Evolutionary conservation across 805 yeast genomes (phyloP).

Genomic region (Barnettozyma californica): DNA sequence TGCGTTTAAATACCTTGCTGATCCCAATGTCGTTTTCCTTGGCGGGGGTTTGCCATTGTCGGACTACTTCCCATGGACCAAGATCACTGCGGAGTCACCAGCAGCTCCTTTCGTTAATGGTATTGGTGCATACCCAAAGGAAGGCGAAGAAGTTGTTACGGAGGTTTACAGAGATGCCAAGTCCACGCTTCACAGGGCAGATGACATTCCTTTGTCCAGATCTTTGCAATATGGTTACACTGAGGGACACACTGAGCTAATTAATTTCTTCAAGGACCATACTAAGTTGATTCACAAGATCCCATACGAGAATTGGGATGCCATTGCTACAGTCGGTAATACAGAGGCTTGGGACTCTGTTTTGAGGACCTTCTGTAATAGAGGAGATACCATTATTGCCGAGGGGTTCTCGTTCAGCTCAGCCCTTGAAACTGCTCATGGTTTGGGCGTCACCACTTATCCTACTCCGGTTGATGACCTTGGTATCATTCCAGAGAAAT

Average conservation of each 20-base stretch:
- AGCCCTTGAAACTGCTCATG: constrained; percentile 75
- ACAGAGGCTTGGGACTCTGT: constrained; percentile 88
- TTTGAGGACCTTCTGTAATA: constrained; percentile 68
- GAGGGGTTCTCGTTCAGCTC: constrained; percentile 84
- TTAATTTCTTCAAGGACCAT: constrained; percentile 70
- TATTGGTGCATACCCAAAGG: constrained; percentile 53
- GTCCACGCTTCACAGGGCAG: constrained; percentile 29
- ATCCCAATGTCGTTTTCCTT: constrained; percentile 76
- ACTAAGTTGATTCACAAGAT: constrained; percentile 44
- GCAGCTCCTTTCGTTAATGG: constrained; percentile 77
- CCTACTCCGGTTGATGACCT: constrained; percentile 75
- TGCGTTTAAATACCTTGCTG: constrained; percentile 70
- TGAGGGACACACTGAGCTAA: constrained; percentile 71
- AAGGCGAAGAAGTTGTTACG: constrained; percentile 32
- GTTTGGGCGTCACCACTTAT: constrained; percentile 60
- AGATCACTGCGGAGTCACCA: constrained; percentile 64
- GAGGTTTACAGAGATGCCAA: constrained; percentile 38
- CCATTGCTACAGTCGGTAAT: constrained; percentile 71
- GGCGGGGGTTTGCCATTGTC: constrained; percentile 96
- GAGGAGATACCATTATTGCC: constrained; percentile 77
- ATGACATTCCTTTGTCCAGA: constrained; percentile 68
- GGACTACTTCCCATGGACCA: constrained; percentile 89
- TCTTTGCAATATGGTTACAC: constrained; percentile 92
- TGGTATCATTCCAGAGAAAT: constrained; percentile 71
- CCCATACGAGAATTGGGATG: constrained; percentile 65